Evolutionary conservation across 441 rosid species (phyloP).

Genomic region (Croton laevigatus): DNA sequence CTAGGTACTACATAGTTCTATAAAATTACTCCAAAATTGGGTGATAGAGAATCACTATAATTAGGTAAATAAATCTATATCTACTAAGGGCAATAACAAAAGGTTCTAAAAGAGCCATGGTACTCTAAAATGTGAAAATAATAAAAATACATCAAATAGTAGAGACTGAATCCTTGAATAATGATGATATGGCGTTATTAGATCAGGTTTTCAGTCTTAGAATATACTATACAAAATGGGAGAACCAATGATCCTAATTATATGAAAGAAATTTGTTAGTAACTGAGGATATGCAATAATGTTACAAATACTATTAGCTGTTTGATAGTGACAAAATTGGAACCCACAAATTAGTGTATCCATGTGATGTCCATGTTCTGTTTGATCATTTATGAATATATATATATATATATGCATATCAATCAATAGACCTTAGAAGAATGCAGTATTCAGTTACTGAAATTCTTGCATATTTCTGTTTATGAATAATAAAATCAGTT

Average conservation of each 20-base stretch:
- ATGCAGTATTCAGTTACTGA: not conserved
- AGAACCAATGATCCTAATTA: too few species aligned
- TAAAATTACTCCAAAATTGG: not conserved
- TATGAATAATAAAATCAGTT: not conserved
- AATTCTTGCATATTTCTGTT: not conserved
- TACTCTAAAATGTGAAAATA: too few species aligned
- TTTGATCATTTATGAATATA: too few species aligned
- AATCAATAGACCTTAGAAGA: not conserved
- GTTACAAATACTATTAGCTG: not conserved
- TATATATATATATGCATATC: not conserved
- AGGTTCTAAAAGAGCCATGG: too few species aligned
- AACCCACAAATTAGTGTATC: not conserved
- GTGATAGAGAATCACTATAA: not conserved
- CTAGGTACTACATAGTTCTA: too few species aligned
- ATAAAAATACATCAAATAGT: too few species aligned
- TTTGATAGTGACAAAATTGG: not conserved
- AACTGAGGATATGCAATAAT: not conserved
- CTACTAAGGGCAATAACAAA: too few species aligned
- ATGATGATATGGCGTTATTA: too few species aligned
- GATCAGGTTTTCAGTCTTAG: too few species aligned
- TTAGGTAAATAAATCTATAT: too few species aligned
- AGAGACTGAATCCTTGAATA: too few species aligned
- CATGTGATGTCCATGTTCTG: not conserved
- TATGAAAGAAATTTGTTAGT: not conserved
- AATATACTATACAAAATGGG: too few species aligned